Evolutionary conservation across 192 early-diverging fungal species (phyloP).

Genomic region (Gaertneriomyces sp.): DNA sequence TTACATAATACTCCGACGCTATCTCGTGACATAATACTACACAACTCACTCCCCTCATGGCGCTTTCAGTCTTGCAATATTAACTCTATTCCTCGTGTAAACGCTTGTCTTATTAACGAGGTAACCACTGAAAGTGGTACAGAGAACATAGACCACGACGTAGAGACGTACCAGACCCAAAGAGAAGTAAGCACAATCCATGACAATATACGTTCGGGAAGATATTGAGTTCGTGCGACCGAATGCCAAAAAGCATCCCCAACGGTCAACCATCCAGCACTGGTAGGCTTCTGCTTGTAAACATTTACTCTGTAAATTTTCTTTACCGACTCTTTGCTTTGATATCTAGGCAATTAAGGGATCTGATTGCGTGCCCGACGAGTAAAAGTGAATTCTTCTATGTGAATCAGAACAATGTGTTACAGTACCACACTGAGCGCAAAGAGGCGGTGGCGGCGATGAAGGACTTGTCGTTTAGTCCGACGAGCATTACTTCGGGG

Average conservation of each 20-base stretch:
- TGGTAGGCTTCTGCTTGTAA: conserved; percentile 53
- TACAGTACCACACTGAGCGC: conserved; percentile 56
- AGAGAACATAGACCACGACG: too few species aligned
- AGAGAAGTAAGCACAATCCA: too few species aligned
- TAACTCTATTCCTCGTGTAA: too few species aligned
- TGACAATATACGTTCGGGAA: conserved; percentile 38
- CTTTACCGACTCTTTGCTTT: neutral
- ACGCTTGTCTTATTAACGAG: too few species aligned
- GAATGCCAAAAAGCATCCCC: conserved; percentile 63
- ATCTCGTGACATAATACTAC: too few species aligned
- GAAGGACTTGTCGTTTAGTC: conserved; percentile 73
- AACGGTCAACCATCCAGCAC: conserved; percentile 86
- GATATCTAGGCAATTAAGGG: conserved; percentile 81
- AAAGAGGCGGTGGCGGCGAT: conserved; percentile 44
- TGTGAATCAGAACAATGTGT: conserved; percentile 70
- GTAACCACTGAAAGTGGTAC: too few species aligned
- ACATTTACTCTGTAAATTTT: neutral
- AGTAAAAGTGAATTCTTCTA: conserved; percentile 73
- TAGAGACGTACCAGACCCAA: too few species aligned
- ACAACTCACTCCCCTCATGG: too few species aligned
- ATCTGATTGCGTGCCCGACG: conserved; percentile 77
- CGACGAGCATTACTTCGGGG: conserved; percentile 70
- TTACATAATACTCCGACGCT: too few species aligned
- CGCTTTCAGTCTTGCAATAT: too few species aligned
- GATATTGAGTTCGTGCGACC: conserved; percentile 71